Evolutionary conservation across 1,139 yeast species (phyloP).

Genomic region (Magnusiomyces ingens): DNA sequence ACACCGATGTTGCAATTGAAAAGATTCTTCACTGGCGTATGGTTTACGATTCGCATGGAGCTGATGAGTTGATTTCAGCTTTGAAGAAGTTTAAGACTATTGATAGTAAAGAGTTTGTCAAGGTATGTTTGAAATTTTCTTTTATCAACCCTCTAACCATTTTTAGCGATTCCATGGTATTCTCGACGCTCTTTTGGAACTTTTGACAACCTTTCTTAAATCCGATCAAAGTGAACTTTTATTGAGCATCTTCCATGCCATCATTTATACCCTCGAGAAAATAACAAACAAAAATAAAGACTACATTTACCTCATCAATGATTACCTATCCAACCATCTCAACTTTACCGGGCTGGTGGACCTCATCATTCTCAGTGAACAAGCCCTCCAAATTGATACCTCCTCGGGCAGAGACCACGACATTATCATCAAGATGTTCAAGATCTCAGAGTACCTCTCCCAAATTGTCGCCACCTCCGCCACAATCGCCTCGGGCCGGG

Average conservation of each 20-base stretch:
- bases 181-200: slow-evolving; percentile 38
- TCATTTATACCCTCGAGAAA: slow-evolving; percentile 27
- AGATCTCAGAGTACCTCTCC: slow-evolving; percentile 25
- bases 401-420: slow-evolving; percentile 21
- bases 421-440: slow-evolving; percentile 21
- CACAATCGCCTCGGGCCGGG: slow-evolving; percentile 24
- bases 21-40: slow-evolving; percentile 52
- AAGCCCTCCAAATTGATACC: slow-evolving; percentile 19
- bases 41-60: slow-evolving; percentile 34
- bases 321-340: slow-evolving; percentile 24
- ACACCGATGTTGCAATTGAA: slow-evolving; percentile 53
- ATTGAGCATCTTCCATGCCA: slow-evolving; percentile 25
- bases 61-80: slow-evolving; percentile 30
- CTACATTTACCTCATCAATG: slow-evolving; percentile 25
- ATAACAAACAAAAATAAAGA: slow-evolving; percentile 24
- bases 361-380: slow-evolving; percentile 21
- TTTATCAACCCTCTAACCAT: neutral
- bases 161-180: slow-evolving; percentile 29
- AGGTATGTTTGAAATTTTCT: slow-evolving; percentile 1
- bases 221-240: slow-evolving; percentile 24
- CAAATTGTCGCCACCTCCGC: slow-evolving; percentile 28
- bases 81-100: slow-evolving; percentile 23
- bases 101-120: slow-evolving; percentile 25
- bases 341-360: slow-evolving; percentile 27
- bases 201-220: slow-evolving; percentile 24